A percentile compares a stretch with the other conserved stretches of the same genome.
phyloP scores from a whole-genome alignment of 1,284 basidiomycete species.

The Xerocomus amazonicus region DNA sequence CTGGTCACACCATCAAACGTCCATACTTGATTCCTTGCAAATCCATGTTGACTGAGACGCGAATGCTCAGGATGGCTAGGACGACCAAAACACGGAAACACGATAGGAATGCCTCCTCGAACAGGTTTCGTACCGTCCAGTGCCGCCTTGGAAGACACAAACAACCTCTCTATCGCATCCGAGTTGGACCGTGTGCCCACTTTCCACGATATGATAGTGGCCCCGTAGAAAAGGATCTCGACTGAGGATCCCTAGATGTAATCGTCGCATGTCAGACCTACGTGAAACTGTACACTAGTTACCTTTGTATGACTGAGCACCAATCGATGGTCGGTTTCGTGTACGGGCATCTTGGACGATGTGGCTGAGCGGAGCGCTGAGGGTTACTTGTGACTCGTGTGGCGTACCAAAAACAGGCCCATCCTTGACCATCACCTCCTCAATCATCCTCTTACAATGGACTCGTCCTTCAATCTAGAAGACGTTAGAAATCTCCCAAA shows the following conservation, averaged over 20 bases:
- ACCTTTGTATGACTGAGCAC: constrained; percentile 55
- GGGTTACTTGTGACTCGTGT: constrained; percentile 9
- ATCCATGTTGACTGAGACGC: constrained; percentile 80
- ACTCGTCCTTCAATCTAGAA: constrained; percentile 54
- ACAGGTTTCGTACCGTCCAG: constrained; percentile 74
- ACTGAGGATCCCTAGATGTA: constrained; percentile 61
- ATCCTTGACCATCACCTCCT: background rate
- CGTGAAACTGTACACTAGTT: constrained; percentile 1
- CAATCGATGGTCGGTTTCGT: constrained; percentile 38
- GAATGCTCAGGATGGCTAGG: constrained; percentile 70
- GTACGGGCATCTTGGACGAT: constrained; percentile 46
- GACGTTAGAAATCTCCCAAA: constrained; percentile 42
- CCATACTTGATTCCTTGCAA: constrained; percentile 76
- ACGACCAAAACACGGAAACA: constrained; percentile 84
- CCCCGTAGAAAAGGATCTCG: constrained; percentile 76
- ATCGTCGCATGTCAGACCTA: background rate
- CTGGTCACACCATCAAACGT: constrained; percentile 58
- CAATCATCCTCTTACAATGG: constrained; percentile 44
- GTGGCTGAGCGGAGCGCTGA: constrained; percentile 14
- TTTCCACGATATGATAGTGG: constrained; percentile 80
- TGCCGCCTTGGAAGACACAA: constrained; percentile 70
- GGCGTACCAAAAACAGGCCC: constrained; percentile 11
- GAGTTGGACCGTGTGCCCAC: constrained; percentile 38
- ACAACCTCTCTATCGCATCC: constrained; percentile 62
- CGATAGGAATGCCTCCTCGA: constrained; percentile 81